Conservation (phyloP, 257 asterid species). For the Primulina huaijiensis region DNA sequence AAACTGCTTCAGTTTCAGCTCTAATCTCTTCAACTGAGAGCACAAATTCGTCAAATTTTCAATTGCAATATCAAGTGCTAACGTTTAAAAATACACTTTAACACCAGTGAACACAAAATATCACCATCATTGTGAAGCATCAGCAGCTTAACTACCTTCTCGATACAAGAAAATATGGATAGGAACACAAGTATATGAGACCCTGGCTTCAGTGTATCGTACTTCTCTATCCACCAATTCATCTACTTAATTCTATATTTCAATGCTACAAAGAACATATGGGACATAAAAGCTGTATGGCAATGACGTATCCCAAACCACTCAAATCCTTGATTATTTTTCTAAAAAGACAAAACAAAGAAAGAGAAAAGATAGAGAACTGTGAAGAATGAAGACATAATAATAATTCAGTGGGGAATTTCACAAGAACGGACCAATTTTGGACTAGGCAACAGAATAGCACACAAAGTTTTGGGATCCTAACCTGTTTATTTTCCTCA, state of each 20-base stretch:
- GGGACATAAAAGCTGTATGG: not conserved
- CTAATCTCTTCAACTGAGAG: slow-evolving; percentile 91
- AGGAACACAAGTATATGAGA: not conserved
- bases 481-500: too few species aligned
- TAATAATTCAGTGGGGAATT: slow-evolving; percentile 10
- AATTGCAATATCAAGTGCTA: slow-evolving; percentile 5
- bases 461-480: too few species aligned
- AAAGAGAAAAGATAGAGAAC: not conserved
- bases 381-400: not conserved
- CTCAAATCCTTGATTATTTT: not conserved
- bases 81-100: not conserved
- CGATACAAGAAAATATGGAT: not conserved
- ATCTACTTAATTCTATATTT: not conserved
- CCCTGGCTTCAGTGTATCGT: not conserved
- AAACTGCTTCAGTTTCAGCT: slow-evolving; percentile 96
- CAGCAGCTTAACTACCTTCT: not conserved
- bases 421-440: not conserved
- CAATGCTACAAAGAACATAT: not conserved
- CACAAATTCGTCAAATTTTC: slow-evolving; percentile 13
- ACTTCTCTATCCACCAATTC: not conserved
- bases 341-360: too few species aligned
- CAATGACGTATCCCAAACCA: not conserved
- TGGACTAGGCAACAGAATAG: too few species aligned
- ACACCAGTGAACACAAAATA: not conserved
- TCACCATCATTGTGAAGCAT: not conserved